Conservation (phyloP, 164 flowering plant species). For the Magnolia officinalis region DNA sequence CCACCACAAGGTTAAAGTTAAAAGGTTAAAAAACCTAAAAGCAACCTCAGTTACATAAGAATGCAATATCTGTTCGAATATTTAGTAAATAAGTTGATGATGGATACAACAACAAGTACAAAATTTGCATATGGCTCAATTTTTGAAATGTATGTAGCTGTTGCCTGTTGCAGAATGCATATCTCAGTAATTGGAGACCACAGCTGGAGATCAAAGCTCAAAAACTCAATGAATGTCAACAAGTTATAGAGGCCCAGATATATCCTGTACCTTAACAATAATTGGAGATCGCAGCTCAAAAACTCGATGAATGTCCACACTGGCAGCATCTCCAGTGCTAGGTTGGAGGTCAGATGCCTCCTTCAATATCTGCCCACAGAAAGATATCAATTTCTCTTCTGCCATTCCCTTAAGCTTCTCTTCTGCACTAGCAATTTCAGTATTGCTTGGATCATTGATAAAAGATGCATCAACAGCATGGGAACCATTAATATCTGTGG, state of each 20-base stretch:
- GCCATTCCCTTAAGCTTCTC: slow-evolving; percentile 65
- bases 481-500: slow-evolving; percentile 12
- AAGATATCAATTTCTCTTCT: slow-evolving; percentile 83
- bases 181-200: too few relatives aligned
- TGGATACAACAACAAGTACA: neutral
- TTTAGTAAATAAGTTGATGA: neutral
- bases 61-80: neutral
- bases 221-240: neutral
- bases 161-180: too few relatives aligned
- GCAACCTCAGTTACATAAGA: neutral
- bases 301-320: slow-evolving; percentile 81
- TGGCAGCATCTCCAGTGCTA: slow-evolving; percentile 57
- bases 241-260: neutral
- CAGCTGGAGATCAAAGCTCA: too few relatives aligned
- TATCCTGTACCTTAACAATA: slow-evolving; percentile 72
- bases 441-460: slow-evolving; percentile 16
- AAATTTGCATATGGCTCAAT: neutral
- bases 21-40: too few relatives aligned
- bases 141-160: too few relatives aligned
- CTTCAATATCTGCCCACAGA: slow-evolving; percentile 81
- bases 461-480: slow-evolving; percentile 20
- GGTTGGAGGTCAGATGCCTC: slow-evolving; percentile 94
- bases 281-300: slow-evolving; percentile 88
- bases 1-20: too few relatives aligned
- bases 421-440: slow-evolving; percentile 25